phyloP scores from a whole-genome alignment of 768 basidiomycete species.

The Dentipellis fragilis region DNA sequence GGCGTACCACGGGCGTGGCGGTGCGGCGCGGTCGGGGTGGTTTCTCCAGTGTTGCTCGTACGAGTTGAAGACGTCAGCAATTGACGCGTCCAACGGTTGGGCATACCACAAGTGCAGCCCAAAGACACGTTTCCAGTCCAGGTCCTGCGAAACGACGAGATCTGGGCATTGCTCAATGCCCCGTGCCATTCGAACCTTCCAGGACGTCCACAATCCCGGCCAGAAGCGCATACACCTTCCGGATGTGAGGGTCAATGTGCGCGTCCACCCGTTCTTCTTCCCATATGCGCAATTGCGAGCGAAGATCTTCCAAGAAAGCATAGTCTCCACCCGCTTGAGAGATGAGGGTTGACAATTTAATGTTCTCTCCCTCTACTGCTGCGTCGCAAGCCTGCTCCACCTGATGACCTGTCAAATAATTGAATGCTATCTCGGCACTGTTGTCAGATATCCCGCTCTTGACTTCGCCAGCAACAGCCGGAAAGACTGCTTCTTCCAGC shows the following conservation, averaged over 20 bases:
- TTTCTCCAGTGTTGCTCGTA: slow-evolving; percentile 40
- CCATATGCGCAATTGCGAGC: slow-evolving; percentile 76
- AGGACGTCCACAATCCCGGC: slow-evolving; percentile 63
- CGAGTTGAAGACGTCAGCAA: slow-evolving; percentile 55
- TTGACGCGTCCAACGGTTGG: slow-evolving; percentile 56
- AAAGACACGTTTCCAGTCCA: slow-evolving; percentile 94
- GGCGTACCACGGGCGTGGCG: slow-evolving; percentile 51
- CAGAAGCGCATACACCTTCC: slow-evolving; percentile 76
- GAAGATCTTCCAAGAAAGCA: slow-evolving; percentile 63
- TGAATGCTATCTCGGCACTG: slow-evolving; percentile 51
- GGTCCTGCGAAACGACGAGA: slow-evolving; percentile 51
- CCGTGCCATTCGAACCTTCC: slow-evolving; percentile 40
- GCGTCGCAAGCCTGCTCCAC: slow-evolving; percentile 70
- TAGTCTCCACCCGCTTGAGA: slow-evolving; percentile 78
- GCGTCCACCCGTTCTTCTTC: slow-evolving; percentile 62
- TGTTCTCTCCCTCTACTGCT: slow-evolving; percentile 65
- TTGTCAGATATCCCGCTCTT: slow-evolving; percentile 34
- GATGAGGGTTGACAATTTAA: slow-evolving; percentile 82
- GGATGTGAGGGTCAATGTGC: slow-evolving; percentile 55
- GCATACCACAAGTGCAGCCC: slow-evolving; percentile 89
- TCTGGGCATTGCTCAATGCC: slow-evolving; percentile 45
- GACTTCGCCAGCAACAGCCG: slow-evolving; percentile 65
- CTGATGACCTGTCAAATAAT: slow-evolving; percentile 79
- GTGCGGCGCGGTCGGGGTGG: slow-evolving; percentile 31
- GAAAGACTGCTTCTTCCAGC: slow-evolving; percentile 66